These are phyloP conservation scores for Neofusicoccum parvum DNA, from an alignment of 2,329 filamentous ascomycete species.

Conservation along the genomic window DNA sequence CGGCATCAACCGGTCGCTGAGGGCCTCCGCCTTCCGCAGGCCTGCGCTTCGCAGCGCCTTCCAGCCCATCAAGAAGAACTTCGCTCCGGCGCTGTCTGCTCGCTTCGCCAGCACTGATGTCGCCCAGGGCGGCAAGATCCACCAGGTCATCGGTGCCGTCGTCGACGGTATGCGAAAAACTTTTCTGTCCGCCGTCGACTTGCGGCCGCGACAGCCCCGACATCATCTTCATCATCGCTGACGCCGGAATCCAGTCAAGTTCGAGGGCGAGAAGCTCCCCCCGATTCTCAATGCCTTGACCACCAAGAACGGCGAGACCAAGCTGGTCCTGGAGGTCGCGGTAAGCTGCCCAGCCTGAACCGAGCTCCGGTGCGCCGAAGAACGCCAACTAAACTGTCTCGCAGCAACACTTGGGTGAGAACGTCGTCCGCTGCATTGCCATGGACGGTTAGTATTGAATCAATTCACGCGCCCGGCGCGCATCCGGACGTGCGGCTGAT, in stretches of 20 bases:
- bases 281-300: constrained; percentile 96
- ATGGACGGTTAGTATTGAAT: constrained; percentile 83
- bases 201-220: constrained; percentile 19
- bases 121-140: constrained; percentile 63
- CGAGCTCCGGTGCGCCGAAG: constrained; percentile 19
- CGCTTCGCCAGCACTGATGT: constrained; percentile 65
- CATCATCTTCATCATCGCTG: constrained; percentile 34
- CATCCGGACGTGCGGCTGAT: constrained; percentile 23
- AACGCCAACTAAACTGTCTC: constrained; percentile 30
- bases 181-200: constrained; percentile 30
- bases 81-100: constrained; percentile 60
- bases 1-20: constrained; percentile 67
- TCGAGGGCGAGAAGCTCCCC: constrained; percentile 90
- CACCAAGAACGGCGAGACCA: constrained; percentile 88
- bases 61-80: constrained; percentile 59
- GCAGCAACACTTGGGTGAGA: constrained; percentile 99
- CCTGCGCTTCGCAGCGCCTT: constrained; percentile 54
- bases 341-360: constrained; percentile 56
- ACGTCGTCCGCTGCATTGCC: constrained; percentile 99
- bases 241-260: constrained; percentile 74
- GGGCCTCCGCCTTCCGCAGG: constrained; percentile 61
- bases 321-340: constrained; percentile 93
- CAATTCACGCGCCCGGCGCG: not conserved
- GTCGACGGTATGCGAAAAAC: constrained; percentile 78
- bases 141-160: constrained; percentile 96